A percentile compares a stretch with the other conserved stretches of the same genome.
phyloP scores from a whole-genome alignment of 2,329 filamentous ascomycete genomes.

The Hypoxylon sp. region DNA sequence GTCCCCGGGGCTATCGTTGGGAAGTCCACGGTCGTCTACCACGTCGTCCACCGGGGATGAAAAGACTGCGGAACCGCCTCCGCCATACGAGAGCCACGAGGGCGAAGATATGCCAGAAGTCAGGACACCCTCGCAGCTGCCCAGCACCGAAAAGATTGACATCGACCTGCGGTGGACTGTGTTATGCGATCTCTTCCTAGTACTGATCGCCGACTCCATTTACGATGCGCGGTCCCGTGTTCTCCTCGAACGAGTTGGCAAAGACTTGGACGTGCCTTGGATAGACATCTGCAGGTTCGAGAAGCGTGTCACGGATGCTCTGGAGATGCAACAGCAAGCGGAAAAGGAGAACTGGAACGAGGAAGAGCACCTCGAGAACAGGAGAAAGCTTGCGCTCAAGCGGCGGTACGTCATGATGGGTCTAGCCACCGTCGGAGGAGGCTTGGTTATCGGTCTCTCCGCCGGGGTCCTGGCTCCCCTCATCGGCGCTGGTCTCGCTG shows the following conservation, averaged over 20 bases:
- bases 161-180: conserved; percentile 98
- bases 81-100: conserved; percentile 68
- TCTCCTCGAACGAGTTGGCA: conserved; percentile 82
- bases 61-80: conserved; percentile 58
- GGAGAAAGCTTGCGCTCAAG: conserved; percentile 82
- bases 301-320: conserved; percentile 92
- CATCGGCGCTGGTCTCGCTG: conserved; percentile 91
- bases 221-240: conserved; percentile 90
- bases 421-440: conserved; percentile 91
- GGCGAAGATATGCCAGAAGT: conserved; percentile 79
- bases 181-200: conserved; percentile 91
- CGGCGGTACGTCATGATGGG: conserved; percentile 94
- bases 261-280: conserved; percentile 83
- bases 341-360: conserved; percentile 99
- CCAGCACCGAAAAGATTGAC: conserved; percentile 83
- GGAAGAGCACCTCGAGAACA: conserved; percentile 87
- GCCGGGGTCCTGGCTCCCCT: conserved; percentile 91
- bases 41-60: conserved; percentile 51
- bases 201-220: conserved; percentile 93
- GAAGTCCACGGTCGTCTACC: conserved; percentile 42
- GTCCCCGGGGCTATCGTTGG: conserved; percentile 37
- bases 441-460: conserved; percentile 92
- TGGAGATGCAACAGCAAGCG: conserved; percentile 96
- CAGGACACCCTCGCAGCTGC: conserved; percentile 82
- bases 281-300: conserved; percentile 96